Base-by-base conservation (phyloP, 345 rosid genomes). In the Rhodamnia argentea region DNA sequence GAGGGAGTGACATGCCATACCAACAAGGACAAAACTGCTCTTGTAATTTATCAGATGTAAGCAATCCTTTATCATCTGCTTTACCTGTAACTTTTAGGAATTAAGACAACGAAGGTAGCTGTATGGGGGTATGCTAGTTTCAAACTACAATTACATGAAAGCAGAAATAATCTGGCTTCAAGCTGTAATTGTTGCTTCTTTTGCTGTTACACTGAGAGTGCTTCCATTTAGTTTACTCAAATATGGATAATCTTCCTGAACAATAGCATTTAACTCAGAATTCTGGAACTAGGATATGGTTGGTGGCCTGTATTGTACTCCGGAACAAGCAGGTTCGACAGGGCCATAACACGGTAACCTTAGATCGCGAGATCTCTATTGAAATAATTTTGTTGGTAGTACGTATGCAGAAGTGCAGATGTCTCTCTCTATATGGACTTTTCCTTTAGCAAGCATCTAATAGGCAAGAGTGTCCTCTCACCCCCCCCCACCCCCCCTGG, bases 41-140 rank as follows among this genome's bases (percentile, higher is more conserved):
- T 98, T 84, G 93, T 95, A 54, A 94, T 98, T 62, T 93, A 94
- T 88, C 98, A 95, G 89, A 94, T 98, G 99, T 98, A 91, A 96
- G 96, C 58, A 84, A 83, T 60, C 86, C 20, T 53, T 42, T 64
- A 78, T 93, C 89, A 83, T 62, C 40, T 18, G 22, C 82, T 83
- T 54, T 88, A 15, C 51, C 53, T 76, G 40, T 54, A 23, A 52
- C 52, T 52, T 2, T 42, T 62, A 15, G 10, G 40, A 60, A 60
- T 60, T 27, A 16, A 52, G 54, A 52, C 58, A n/a, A 82, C 37
- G 12, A 32, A 64, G 78, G 37, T 64, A 64, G 44, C 44, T 64
- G 44, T 42, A 8, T 42, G 13, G 76, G 13, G 44, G 42, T 62
- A 29, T 62, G 75, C 75, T 62, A 15, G 22, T 62, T 62, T 29